These are phyloP conservation scores for Trebouxia sp. DNA, from an alignment of 139 green algal genomes.

Conservation along the genomic window DNA sequence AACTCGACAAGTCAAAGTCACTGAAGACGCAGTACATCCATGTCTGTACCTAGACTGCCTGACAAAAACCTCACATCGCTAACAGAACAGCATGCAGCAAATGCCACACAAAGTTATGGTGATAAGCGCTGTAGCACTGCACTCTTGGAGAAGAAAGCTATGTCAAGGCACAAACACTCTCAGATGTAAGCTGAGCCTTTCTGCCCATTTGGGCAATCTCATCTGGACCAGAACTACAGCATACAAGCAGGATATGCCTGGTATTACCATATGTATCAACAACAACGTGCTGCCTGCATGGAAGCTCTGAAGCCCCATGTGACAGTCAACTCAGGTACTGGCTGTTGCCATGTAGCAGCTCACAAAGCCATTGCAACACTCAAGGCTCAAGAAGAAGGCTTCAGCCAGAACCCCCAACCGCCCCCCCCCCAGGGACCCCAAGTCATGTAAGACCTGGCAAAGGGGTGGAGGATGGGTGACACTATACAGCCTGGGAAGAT, in stretches of 20 bases:
- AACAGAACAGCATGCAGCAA: neutral
- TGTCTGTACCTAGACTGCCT: neutral
- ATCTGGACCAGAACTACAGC: neutral
- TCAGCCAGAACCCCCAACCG: no score
- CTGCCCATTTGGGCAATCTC: neutral
- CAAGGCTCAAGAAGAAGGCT: no score
- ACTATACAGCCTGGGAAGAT: neutral
- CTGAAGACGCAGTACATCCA: neutral
- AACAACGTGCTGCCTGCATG: conserved; percentile 15
- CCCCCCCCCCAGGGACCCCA: no score
- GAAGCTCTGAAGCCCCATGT: neutral
- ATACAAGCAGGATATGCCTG: neutral
- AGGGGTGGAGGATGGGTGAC: neutral
- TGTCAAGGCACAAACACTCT: neutral
- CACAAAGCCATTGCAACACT: neutral
- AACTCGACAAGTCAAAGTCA: neutral
- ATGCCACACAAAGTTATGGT: neutral
- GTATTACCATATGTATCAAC: neutral
- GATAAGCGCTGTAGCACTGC: neutral
- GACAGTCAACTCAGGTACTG: conserved; percentile 19
- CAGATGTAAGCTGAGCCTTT: neutral
- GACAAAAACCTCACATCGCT: neutral
- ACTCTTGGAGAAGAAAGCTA: neutral
- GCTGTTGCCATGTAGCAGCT: no score
- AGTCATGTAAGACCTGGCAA: neutral